A percentile compares a stretch with the other conserved stretches of the same genome.
Evolutionary conservation across 2,329 filamentous ascomycete genomes (phyloP).

Genomic region (Fusarium sacchari): DNA sequence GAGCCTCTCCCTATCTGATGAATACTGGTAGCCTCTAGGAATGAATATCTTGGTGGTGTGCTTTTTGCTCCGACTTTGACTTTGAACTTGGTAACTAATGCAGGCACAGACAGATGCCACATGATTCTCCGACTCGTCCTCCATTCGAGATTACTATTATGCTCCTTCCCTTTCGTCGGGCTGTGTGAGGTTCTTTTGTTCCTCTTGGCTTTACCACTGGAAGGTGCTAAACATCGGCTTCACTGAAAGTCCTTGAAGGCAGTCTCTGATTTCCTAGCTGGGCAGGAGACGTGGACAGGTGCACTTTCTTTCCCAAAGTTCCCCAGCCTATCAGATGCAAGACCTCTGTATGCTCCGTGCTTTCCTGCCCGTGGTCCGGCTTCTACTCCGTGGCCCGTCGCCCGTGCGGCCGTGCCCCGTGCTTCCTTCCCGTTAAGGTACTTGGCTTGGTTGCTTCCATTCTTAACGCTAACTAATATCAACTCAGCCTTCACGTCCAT

Average conservation of each 20-base stretch:
- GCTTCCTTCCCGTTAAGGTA: slow-evolving; percentile 29
- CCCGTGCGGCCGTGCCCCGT: slow-evolving; percentile 26
- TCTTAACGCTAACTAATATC: slow-evolving; percentile 30
- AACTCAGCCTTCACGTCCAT: slow-evolving; percentile 1
- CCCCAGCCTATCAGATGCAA: background rate
- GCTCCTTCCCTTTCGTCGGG: slow-evolving; percentile 11
- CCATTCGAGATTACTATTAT: background rate
- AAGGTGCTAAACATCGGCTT: slow-evolving; percentile 3
- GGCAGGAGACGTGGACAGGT: slow-evolving; percentile 33
- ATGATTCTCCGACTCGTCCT: background rate
- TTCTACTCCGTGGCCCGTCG: slow-evolving; percentile 22
- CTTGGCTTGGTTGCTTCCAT: background rate
- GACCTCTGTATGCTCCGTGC: slow-evolving; percentile 29
- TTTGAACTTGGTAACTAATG: slow-evolving; percentile 6
- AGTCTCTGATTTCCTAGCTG: slow-evolving; percentile 33
- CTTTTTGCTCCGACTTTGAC: background rate
- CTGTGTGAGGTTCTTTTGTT: slow-evolving; percentile 1
- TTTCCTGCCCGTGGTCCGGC: slow-evolving; percentile 29
- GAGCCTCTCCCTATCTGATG: background rate
- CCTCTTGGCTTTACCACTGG: background rate
- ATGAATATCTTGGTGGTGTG: background rate
- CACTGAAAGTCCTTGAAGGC: slow-evolving; percentile 5
- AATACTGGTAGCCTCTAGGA: background rate
- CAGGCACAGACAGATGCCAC: slow-evolving; percentile 15
- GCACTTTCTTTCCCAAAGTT: slow-evolving; percentile 17